Base-by-base conservation (phyloP, 2,329 filamentous ascomycete species). In the Calonectria ilicicola region DNA sequence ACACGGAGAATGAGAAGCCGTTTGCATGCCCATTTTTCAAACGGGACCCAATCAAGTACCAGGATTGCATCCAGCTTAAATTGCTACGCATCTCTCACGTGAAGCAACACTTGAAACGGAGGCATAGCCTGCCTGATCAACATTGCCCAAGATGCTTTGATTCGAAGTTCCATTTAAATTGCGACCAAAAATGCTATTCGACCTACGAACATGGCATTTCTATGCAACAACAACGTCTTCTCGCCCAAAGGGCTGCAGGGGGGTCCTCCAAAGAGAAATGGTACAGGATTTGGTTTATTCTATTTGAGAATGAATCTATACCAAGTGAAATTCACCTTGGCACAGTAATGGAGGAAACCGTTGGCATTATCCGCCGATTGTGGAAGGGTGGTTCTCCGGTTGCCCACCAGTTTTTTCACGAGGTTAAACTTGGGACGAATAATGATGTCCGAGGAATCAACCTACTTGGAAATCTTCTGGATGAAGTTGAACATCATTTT, bases 21-120 rank as follows among this genome's bases (percentile, higher is more conserved):
- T 58, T 68, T 40, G 65, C 65, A 23, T 68, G 65, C 21, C 53
- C 65, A 2, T 62, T 49, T 23, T 68, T 62, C 6, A 68, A 42
- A 29, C 17, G 12, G 15, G 44, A 68, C n/a, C 53, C 53, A 2
- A n/a, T 38, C 10, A 19, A 46, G 2, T 53, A 68, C 14, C 44
- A 62, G n/a, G 32, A 49, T 12, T 68, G 65, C 29, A 47, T 62
- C 1, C 40, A 62, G 19, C 32, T 46, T 9, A 40, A 29, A 21
- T 17, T 68, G 17, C 23, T 23, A 10, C 42, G 53, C 12, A 49
- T 68, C 9, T 27, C 42, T 2, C 53, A 60, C 15, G 65, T 68
- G 53, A 68, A 68, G 29, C 65, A 68, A 17, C 65, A 68, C 15
- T 38, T 62, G 6, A n/a, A 42, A 27, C 53, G 65, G 17, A 46